Evolutionary conservation across 345 rosid genomes (phyloP).

Genomic region (Rhodamnia rubescens): DNA sequence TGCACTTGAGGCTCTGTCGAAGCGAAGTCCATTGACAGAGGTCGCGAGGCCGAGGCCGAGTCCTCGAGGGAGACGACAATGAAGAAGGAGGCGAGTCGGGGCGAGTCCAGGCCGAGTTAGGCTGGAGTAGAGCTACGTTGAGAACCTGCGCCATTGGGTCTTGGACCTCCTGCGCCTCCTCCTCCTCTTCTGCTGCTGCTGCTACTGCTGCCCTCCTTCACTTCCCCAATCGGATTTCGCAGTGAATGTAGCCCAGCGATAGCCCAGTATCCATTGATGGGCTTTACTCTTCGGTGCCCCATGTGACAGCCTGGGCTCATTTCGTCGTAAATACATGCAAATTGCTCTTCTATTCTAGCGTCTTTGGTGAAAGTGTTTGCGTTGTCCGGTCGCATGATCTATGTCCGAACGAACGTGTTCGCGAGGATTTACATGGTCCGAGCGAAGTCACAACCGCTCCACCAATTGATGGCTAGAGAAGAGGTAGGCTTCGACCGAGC

Average conservation of each 20-base stretch:
- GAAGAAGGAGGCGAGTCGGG: not conserved
- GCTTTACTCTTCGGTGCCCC: not conserved
- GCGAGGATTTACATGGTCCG: not conserved
- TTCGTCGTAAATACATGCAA: not conserved
- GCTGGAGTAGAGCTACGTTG: not conserved
- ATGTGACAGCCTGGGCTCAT: not conserved
- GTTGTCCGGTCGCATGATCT: not conserved
- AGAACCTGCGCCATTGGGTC: not conserved
- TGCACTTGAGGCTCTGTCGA: slow-evolving; percentile 31
- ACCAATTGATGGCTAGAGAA: not conserved
- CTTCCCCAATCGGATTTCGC: not conserved
- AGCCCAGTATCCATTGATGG: not conserved
- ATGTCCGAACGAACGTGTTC: not conserved
- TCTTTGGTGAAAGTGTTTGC: not conserved
- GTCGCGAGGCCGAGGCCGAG: not conserved
- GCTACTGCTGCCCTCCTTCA: not conserved
- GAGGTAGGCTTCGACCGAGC: not conserved
- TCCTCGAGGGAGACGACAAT: not conserved
- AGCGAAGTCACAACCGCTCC: not conserved
- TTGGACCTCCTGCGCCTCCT: not conserved
- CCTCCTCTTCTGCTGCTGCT: not conserved
- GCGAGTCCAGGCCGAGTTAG: not conserved
- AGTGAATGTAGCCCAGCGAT: not conserved
- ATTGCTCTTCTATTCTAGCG: not conserved
- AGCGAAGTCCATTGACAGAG: slow-evolving; percentile 23